phyloP scores from a whole-genome alignment of 352 stramenopile genomes.

The Phytophthora chlamydospora region DNA sequence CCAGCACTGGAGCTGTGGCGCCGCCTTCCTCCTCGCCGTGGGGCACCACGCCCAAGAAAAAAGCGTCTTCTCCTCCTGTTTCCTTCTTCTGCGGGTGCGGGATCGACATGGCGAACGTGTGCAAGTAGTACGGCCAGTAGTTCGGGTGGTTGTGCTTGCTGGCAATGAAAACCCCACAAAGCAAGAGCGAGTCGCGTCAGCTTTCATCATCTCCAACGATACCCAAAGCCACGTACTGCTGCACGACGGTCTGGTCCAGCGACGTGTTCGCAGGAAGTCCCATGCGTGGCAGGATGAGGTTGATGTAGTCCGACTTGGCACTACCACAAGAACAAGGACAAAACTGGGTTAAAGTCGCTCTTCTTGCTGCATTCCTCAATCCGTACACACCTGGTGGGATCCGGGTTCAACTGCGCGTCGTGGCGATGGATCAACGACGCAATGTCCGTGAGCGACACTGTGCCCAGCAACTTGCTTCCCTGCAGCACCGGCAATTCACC shows the following conservation, averaged over 20 bases:
- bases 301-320: constrained; percentile 92
- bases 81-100: constrained; percentile 77
- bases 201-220: neutral
- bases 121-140: constrained; percentile 68
- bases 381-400: constrained; percentile 48
- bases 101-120: constrained; percentile 79
- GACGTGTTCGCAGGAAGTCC: constrained; percentile 80
- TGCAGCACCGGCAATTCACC: constrained; percentile 73
- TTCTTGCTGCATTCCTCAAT: neutral
- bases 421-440: constrained; percentile 73
- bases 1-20: constrained; percentile 15
- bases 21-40: constrained; percentile 51
- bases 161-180: neutral
- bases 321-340: constrained; percentile 39
- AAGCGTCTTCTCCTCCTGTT: constrained; percentile 91
- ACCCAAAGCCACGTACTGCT: constrained; percentile 33
- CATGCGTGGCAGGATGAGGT: constrained; percentile 82
- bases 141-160: constrained; percentile 40
- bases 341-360: too few species aligned
- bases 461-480: constrained; percentile 73
- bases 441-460: constrained; percentile 83
- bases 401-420: constrained; percentile 54
- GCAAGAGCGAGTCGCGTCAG: constrained; percentile 16
- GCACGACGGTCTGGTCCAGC: constrained; percentile 47
- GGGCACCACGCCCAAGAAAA: constrained; percentile 89